A percentile compares a stretch with the other conserved stretches of the same genome.
These are phyloP conservation scores for Thymus quinquecostatus DNA, from an alignment of 257 asterid genomes.

Conservation along the genomic window DNA sequence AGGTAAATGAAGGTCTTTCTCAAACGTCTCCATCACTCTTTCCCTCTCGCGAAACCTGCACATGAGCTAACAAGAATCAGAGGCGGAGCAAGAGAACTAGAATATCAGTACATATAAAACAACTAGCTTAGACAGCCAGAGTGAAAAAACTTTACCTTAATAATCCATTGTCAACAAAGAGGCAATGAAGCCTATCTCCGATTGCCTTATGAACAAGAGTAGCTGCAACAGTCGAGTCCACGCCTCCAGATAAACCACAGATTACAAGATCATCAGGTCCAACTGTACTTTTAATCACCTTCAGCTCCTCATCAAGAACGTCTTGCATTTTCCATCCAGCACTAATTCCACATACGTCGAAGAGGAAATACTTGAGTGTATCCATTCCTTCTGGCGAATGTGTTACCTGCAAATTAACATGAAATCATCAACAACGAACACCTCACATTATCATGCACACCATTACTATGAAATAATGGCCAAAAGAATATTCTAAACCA, in stretches of 20 bases:
- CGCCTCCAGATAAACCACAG: conserved; percentile 98
- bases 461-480: not conserved
- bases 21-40: conserved; percentile 89
- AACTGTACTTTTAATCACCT: conserved; percentile 62
- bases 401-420: conserved; percentile 65
- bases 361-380: conserved; percentile 73
- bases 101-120: conserved; percentile 1
- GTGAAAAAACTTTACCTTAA: conserved; percentile 52
- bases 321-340: conserved; percentile 93
- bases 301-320: conserved; percentile 82
- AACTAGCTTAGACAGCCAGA: not conserved
- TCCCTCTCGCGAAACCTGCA: conserved; percentile 82
- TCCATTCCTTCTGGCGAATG: conserved; percentile 96
- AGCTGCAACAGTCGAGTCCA: conserved; percentile 96
- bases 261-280: conserved; percentile 84
- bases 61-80: not conserved
- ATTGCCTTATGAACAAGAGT: conserved; percentile 93
- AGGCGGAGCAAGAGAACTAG: not conserved
- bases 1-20: conserved; percentile 88
- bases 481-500: not conserved
- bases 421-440: not conserved
- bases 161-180: conserved; percentile 94
- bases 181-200: conserved; percentile 95
- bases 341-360: conserved; percentile 72
- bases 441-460: no score